Conservation (phyloP, 768 basidiomycete species). For the Termitomyces sp. region DNA sequence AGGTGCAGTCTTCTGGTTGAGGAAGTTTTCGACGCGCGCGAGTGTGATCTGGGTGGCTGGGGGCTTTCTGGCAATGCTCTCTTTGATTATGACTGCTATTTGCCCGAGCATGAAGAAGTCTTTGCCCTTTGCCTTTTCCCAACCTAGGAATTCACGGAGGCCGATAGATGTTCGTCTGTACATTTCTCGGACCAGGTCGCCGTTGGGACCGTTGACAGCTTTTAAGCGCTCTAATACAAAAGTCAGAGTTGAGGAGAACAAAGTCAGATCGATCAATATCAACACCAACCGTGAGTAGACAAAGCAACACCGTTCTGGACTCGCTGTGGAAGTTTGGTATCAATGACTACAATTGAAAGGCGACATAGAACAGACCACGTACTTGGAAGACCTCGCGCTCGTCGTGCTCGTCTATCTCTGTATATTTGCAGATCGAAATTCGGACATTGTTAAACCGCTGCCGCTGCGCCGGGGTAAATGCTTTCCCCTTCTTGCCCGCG, state of each 20-base stretch:
- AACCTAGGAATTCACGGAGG: conserved; percentile 37
- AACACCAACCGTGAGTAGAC: conserved; percentile 41
- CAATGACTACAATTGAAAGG: neutral
- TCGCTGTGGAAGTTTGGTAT: conserved; percentile 30
- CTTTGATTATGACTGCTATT: conserved; percentile 26
- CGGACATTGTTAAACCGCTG: conserved; percentile 41
- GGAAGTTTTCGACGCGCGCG: conserved; percentile 25
- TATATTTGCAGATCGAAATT: conserved; percentile 55
- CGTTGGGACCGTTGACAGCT: conserved; percentile 47
- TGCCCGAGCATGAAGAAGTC: conserved; percentile 47
- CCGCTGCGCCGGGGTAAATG: conserved; percentile 22
- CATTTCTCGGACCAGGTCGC: conserved; percentile 40
- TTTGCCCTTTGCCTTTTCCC: conserved; percentile 43
- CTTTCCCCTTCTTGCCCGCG: conserved; percentile 18
- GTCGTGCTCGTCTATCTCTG: conserved; percentile 43
- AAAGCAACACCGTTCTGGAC: conserved; percentile 53
- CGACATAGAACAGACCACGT: conserved; percentile 11
- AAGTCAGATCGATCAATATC: neutral
- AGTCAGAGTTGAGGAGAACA: neutral
- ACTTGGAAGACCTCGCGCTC: conserved; percentile 71
- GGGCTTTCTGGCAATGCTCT: conserved; percentile 4
- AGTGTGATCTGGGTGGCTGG: conserved; percentile 21
- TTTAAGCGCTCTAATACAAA: conserved; percentile 43
- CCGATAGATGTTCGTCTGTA: conserved; percentile 32
- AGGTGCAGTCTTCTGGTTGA: conserved; percentile 10